Evolutionary conservation across 2,329 filamentous ascomycete genomes (phyloP), one percentile per base, ranked within the genome.

Genomic region (Leptographium procerum): DNA sequence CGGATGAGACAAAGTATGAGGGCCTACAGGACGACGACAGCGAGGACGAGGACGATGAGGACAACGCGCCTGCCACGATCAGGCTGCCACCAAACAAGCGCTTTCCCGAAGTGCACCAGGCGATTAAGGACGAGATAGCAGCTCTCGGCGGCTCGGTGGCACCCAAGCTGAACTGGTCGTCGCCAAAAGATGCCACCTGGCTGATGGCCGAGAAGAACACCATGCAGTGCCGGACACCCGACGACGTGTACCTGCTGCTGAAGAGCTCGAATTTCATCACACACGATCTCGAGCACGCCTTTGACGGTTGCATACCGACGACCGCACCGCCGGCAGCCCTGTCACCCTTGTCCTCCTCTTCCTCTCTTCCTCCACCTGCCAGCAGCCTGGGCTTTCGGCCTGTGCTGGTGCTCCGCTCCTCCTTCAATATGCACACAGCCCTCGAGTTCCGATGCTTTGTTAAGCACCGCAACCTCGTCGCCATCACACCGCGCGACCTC

Each of bases 381-480:
- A 59, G 56, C 4, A 64, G 68, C 40, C 65, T 69, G 13, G 72
- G 69, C 3, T 87, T 94, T 63, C 79, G 82, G 5, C 94, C 91
- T 57, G 80, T 91, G 59, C 83, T 99, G 1, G 86, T 96, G 3
- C 81, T 99, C 11, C 84, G 94, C 36, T 89, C 95, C 69, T 92
- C 88, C 72, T 89, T 96, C 72, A 86, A 85, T 62, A 85, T 94
- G 57, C 94, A 96, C 69, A 90, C 91, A 0, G 88, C 90, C 0
- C 83, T 96, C 60, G 94, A 99, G 70, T 99, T 99, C 72, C 83
- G 94, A 28, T 96, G 91, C 70, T 99, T 97, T 68, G 94, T 97
- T 45, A 89, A 92, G 66, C 79, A 91, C 59, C 80, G 89, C 13
- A 83, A 82, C 57, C 78, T 99, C 19, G 79, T 99, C 47, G 91